Conservation (phyloP, 2,329 filamentous ascomycete species). For the Talaromyces sp. region DNA sequence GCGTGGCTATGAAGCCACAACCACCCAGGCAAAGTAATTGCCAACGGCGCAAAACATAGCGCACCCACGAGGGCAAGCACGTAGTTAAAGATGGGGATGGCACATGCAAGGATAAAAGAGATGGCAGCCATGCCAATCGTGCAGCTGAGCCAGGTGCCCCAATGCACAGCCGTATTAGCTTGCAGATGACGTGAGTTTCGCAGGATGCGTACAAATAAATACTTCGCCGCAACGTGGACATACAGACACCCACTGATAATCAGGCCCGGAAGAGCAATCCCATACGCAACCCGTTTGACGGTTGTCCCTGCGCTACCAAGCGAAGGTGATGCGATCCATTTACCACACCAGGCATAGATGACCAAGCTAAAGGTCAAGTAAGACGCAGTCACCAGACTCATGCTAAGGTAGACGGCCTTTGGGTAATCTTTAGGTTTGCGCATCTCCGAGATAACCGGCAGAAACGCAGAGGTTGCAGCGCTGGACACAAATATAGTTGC, state of each 20-base stretch:
- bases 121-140: conserved; percentile 47
- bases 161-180: conserved; percentile 55
- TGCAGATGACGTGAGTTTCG: conserved; percentile 56
- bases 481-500: conserved; percentile 64
- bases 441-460: conserved; percentile 70
- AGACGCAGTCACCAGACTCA: conserved; percentile 59
- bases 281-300: conserved; percentile 65
- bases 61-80: conserved; percentile 53
- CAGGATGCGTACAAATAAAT: conserved; percentile 59
- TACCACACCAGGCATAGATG: conserved; percentile 64
- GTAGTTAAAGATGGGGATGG: conserved; percentile 60
- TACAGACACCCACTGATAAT: conserved; percentile 54
- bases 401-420: conserved; percentile 63
- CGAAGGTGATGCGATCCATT: conserved; percentile 65
- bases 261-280: conserved; percentile 59
- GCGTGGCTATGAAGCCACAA: conserved; percentile 56
- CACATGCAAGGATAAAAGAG: conserved; percentile 56
- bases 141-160: conserved; percentile 55
- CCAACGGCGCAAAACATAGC: conserved; percentile 56
- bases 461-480: conserved; percentile 62
- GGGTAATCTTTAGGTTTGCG: conserved; percentile 60
- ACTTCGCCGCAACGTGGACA: conserved; percentile 54
- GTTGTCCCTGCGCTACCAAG: conserved; percentile 62
- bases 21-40: conserved; percentile 52
- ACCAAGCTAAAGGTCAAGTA: conserved; percentile 64